These are phyloP conservation scores for Fusarium sp. DNA, from an alignment of 2,329 filamentous ascomycete genomes.

Conservation along the genomic window DNA sequence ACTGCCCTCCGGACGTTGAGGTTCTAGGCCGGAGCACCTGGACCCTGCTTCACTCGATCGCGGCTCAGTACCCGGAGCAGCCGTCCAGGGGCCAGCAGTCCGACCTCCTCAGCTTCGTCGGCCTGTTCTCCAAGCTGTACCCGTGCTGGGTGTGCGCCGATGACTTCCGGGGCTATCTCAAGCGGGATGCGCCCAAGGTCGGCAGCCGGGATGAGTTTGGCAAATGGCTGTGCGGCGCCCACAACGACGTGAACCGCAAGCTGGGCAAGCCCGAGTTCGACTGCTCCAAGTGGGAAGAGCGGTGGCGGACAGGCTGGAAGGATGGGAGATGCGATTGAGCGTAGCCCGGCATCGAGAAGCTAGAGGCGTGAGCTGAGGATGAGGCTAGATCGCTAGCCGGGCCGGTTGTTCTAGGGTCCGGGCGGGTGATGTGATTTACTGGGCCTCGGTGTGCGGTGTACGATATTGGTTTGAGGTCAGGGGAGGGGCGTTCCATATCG, in stretches of 20 bases:
- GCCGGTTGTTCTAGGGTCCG: constrained; percentile 20
- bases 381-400: constrained; percentile 32
- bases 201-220: constrained; percentile 80
- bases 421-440: constrained; percentile 12
- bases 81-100: constrained; percentile 80
- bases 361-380: constrained; percentile 36
- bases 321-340: constrained; percentile 74
- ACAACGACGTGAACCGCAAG: constrained; percentile 91
- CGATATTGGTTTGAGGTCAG: constrained; percentile 17
- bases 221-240: constrained; percentile 86
- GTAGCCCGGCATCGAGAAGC: constrained; percentile 3
- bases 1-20: constrained; percentile 94
- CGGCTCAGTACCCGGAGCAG: constrained; percentile 84
- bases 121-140: constrained; percentile 87
- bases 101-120: constrained; percentile 84
- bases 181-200: constrained; percentile 75
- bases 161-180: constrained; percentile 89
- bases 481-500: background rate
- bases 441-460: constrained; percentile 39
- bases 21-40: constrained; percentile 88
- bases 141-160: constrained; percentile 97
- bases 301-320: constrained; percentile 93
- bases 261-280: constrained; percentile 93
- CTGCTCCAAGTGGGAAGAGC: constrained; percentile 91
- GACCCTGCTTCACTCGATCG: constrained; percentile 94